Evolutionary conservation across 1,284 basidiomycete genomes (phyloP), one percentile per base, ranked within the genome.

Genomic region (Trichosporon sp.): DNA sequence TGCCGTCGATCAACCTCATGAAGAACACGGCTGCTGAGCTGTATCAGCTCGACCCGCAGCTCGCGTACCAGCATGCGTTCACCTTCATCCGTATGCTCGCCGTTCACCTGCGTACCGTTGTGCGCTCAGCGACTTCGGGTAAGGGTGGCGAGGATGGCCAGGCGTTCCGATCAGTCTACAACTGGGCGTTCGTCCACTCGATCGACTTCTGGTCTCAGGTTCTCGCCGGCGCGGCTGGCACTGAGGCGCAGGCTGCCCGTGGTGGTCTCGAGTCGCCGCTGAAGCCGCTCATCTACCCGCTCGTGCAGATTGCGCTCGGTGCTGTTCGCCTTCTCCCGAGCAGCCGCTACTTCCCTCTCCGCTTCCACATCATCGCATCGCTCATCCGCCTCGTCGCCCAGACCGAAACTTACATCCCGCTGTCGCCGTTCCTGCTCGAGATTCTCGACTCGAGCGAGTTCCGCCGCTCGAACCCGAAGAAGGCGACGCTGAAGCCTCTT

Each of bases 161-260:
- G 77, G 90, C 92, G 4, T 95, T 92, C 85, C 91, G 91, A 82
- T 90, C 92, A 76, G 94, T 98, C 26, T 96, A 98, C 85, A 99
- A 98, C 85, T 99, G 97, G 97, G 96, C 98, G 83, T 99, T 92
- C 78, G 91, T 92, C 5, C 96, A 98, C 82, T 94, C 91, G 73
- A 86, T 99, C 76, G 97, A 99, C 86, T 98, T 99, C 79, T 99
- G 97, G 97, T 89, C 90, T 66, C 87, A 94, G 67, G 93, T 98
- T 2, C 87, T 98, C n/a, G 91, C 90, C 6, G 87, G 90, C 40
- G 91, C 93, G 14, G 94, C 91, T 76, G 89, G 90, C 79, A 85
- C 86, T 38, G 85, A 90, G 76, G 85, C 86, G 0, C 86, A 89
- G 72, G 78, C 81, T 3, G 87, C 87, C 66, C 87, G 87, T 10